Conservation (phyloP, 108 stramenopile genomes). For the Cyclotella cryptica region DNA sequence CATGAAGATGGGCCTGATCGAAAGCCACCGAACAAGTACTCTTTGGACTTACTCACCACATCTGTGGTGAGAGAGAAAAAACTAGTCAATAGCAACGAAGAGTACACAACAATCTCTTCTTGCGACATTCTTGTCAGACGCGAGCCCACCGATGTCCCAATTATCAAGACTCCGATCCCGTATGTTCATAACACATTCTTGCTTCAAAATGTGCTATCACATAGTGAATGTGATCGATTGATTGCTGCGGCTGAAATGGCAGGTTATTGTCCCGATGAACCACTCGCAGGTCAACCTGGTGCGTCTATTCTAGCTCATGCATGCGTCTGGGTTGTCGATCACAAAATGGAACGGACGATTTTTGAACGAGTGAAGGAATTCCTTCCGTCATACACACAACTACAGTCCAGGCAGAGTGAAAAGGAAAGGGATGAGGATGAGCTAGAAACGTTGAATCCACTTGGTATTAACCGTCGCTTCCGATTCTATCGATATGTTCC, state of each 20-base stretch:
- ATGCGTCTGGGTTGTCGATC: constrained; percentile 43
- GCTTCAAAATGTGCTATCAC: constrained; percentile 55
- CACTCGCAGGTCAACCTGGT: constrained; percentile 40
- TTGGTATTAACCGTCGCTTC: constrained; percentile 67
- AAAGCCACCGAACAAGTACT: constrained; percentile 36
- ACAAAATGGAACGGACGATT: constrained; percentile 22
- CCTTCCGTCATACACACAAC: constrained; percentile 21
- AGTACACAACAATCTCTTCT: constrained; percentile 9
- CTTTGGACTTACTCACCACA: constrained; percentile 33
- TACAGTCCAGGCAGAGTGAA: constrained; percentile 2
- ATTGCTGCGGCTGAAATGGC: constrained; percentile 40
- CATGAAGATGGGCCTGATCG: constrained; percentile 38
- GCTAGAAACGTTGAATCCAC: constrained; percentile 14
- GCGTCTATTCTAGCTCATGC: constrained; percentile 36
- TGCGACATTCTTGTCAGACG: constrained; percentile 2
- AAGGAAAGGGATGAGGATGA: neutral
- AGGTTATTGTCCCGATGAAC: constrained; percentile 64
- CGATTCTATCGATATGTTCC: constrained; percentile 65
- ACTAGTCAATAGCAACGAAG: neutral
- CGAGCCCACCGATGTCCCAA: neutral
- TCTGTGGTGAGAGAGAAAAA: neutral
- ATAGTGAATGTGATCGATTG: constrained; percentile 52
- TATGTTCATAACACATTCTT: constrained; percentile 50
- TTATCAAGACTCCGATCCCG: constrained; percentile 42
- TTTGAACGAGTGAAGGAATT: constrained; percentile 31